These are phyloP conservation scores for Basidiobolus heterosporus DNA, from an alignment of 371 early-diverging fungal genomes.

Conservation along the genomic window DNA sequence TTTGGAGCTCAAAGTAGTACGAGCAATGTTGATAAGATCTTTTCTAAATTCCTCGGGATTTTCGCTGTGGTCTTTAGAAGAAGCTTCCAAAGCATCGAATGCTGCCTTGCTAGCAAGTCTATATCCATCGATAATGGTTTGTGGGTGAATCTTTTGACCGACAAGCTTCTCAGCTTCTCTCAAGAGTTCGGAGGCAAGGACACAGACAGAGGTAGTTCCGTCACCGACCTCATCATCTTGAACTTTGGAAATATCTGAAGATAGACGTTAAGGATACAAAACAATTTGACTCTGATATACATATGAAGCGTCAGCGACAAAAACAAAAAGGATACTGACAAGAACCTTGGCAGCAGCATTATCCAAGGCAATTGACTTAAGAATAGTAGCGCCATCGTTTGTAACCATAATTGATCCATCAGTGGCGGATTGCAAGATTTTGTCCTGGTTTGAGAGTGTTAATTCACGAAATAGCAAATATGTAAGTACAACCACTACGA, in stretches of 20 bases:
- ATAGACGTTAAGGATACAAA: not conserved
- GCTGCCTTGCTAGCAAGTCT: slow-evolving; percentile 83
- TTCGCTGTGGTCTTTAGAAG: slow-evolving; percentile 63
- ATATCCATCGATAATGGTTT: slow-evolving; percentile 95
- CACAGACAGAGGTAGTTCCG: slow-evolving; percentile 98
- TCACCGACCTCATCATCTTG: slow-evolving; percentile 99
- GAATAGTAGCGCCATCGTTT: slow-evolving; percentile 99
- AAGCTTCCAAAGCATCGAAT: slow-evolving; percentile 64
- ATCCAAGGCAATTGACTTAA: slow-evolving; percentile 95
- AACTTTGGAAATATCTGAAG: slow-evolving; percentile 75
- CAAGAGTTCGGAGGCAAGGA: slow-evolving; percentile 92
- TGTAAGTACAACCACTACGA: slow-evolving; percentile 28
- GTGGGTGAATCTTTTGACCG: slow-evolving; percentile 92
- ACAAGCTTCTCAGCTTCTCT: slow-evolving; percentile 92
- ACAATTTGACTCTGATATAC: slow-evolving; percentile 1
- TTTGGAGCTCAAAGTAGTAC: slow-evolving; percentile 96
- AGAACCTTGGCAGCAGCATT: slow-evolving; percentile 97
- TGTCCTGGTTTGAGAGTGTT: slow-evolving; percentile 41
- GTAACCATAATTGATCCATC: slow-evolving; percentile 86
- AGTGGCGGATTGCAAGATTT: slow-evolving; percentile 86
- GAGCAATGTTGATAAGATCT: slow-evolving; percentile 92
- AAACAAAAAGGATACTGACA: slow-evolving; percentile 40
- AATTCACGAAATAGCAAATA: not conserved
- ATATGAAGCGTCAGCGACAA: not conserved
- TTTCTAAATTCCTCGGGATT: slow-evolving; percentile 47